These are phyloP conservation scores for Komagataella pastoris DNA, from an alignment of 805 yeast genomes.

Conservation along the genomic window DNA sequence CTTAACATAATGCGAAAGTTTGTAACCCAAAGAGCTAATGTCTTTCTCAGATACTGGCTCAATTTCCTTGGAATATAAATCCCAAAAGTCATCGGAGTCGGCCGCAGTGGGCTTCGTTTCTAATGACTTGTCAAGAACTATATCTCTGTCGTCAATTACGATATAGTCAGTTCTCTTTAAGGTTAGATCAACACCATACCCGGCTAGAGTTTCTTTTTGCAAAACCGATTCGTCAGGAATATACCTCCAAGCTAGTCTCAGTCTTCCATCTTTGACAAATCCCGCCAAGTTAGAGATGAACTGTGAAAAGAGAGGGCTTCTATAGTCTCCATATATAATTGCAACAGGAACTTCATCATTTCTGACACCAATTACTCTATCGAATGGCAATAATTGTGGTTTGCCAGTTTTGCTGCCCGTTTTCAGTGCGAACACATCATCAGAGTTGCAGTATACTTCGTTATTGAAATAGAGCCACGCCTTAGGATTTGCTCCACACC, in stretches of 20 bases:
- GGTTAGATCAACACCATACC: conserved; percentile 56
- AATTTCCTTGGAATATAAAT: conserved; percentile 16
- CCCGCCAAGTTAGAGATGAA: conserved; percentile 48
- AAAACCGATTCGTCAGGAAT: conserved; percentile 20
- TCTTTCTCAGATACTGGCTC: conserved; percentile 17
- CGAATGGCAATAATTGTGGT: conserved; percentile 28
- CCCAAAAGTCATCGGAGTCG: conserved; percentile 6
- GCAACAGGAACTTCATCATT: conserved; percentile 35
- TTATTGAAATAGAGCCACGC: conserved; percentile 43
- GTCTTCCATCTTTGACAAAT: conserved; percentile 48
- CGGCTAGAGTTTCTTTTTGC: conserved; percentile 25
- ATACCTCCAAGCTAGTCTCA: conserved; percentile 69
- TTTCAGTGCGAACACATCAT: conserved; percentile 70
- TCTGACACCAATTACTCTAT: conserved; percentile 47
- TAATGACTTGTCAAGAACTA: not conserved
- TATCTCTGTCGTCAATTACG: conserved; percentile 47
- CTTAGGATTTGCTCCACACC: conserved; percentile 11
- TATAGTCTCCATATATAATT: conserved; percentile 54
- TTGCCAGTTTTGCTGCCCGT: conserved; percentile 23
- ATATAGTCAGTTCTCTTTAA: conserved; percentile 56
- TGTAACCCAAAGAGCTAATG: conserved; percentile 23
- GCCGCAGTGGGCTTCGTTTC: not conserved
- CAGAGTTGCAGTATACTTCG: conserved; percentile 46
- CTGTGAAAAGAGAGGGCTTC: conserved; percentile 31
- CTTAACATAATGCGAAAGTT: conserved; percentile 26